Evolutionary conservation across 352 stramenopile species (phyloP).

Genomic region (Phytophthora fragariae): DNA sequence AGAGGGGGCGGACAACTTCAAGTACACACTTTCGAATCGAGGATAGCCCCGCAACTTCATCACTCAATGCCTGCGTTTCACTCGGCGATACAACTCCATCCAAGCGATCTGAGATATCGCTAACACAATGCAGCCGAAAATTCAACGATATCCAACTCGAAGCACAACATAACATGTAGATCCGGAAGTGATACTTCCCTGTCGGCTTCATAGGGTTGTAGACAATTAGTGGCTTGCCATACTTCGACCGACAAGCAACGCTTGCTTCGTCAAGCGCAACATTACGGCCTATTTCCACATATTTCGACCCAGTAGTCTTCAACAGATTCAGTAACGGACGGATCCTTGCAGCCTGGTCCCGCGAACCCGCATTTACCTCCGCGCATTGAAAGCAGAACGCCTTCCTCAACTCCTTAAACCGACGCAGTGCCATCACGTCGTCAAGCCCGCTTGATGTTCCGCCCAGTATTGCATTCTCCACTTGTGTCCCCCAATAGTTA

Average conservation of each 20-base stretch:
- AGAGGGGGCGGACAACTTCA: slow-evolving; percentile 35
- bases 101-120: slow-evolving; percentile 29
- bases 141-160: slow-evolving; percentile 34
- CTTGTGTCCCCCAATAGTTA: slow-evolving; percentile 43
- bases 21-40: slow-evolving; percentile 33
- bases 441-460: slow-evolving; percentile 7
- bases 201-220: slow-evolving; percentile 19
- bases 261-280: slow-evolving; percentile 19
- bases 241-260: slow-evolving; percentile 7
- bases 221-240: background rate
- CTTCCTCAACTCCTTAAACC: slow-evolving; percentile 31
- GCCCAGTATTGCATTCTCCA: slow-evolving; percentile 24
- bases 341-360: background rate
- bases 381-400: slow-evolving; percentile 29
- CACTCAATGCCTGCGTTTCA: background rate
- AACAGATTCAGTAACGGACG: background rate
- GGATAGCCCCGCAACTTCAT: slow-evolving; percentile 8
- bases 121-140: slow-evolving; percentile 38
- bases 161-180: slow-evolving; percentile 38
- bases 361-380: background rate
- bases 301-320: slow-evolving; percentile 6
- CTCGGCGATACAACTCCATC: slow-evolving; percentile 3
- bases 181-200: slow-evolving; percentile 43
- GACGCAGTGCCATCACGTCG: slow-evolving; percentile 24
- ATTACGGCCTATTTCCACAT: slow-evolving; percentile 3